Conservation (phyloP, 176 grass and related monocot species). For the Ananas comosus region DNA sequence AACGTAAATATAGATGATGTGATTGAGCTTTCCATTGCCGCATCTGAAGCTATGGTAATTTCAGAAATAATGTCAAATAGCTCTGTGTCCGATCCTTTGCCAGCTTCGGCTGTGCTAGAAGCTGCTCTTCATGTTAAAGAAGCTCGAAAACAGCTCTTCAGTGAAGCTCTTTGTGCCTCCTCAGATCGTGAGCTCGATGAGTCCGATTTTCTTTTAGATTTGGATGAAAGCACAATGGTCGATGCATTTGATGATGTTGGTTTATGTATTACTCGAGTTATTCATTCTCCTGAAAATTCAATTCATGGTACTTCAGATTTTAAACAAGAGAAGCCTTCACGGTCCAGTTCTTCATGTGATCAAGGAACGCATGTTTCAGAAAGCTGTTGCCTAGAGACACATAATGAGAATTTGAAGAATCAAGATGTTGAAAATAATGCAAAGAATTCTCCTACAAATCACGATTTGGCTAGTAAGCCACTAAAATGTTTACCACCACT, state of each 20-base stretch:
- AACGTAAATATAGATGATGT: constrained; percentile 47
- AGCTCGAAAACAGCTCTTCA: constrained; percentile 42
- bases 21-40: constrained; percentile 76
- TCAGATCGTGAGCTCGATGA: constrained; percentile 40
- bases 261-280: constrained; percentile 28
- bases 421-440: constrained; percentile 31
- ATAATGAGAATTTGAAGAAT: constrained; percentile 22
- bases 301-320: constrained; percentile 3
- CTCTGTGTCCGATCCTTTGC: constrained; percentile 25
- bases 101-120: constrained; percentile 34
- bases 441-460: constrained; percentile 28
- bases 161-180: constrained; percentile 27
- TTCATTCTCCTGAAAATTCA: constrained; percentile 24
- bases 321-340: constrained; percentile 15
- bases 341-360: constrained; percentile 21
- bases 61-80: constrained; percentile 42
- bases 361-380: constrained; percentile 16
- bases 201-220: constrained; percentile 40
- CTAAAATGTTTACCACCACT: constrained; percentile 21
- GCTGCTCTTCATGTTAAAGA: constrained; percentile 63
- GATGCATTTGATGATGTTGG: constrained; percentile 71
- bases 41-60: constrained; percentile 91
- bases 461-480: constrained; percentile 11
- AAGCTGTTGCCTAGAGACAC: constrained; percentile 23
- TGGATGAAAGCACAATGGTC: constrained; percentile 54